Base-by-base conservation (phyloP, 768 basidiomycete genomes). In the Amanita molliuscula region DNA sequence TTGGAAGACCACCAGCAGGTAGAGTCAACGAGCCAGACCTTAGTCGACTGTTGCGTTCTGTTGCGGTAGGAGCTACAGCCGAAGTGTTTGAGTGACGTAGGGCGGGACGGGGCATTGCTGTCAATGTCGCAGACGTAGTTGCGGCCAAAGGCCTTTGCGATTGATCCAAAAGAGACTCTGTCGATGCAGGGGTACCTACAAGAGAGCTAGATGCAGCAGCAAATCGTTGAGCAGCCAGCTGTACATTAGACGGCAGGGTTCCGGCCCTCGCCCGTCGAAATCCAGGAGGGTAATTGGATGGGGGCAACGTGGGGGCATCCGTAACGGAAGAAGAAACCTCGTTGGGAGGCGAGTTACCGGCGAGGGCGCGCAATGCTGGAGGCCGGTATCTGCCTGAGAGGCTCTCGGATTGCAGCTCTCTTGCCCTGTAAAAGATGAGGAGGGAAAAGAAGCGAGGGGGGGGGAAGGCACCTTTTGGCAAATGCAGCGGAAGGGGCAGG, bases 211-310 rank as follows among this genome's bases (percentile, higher is more conserved):
- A 76, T 51, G 82, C 74, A 28, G 83, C 81, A 25, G 82, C 83
- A 66, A 81, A 90, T 51, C 83, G 79, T 65, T 89, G 86, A 47
- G 89, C 83, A 52, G 85, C 87, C 58, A 91, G 82, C 61, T 87
- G 84, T 47, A 95, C 84, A 65, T 94, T 94, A 58, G 93, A 95
- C 69, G 94, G 94, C 61, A 97, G 79, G 74, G 94, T 97, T 51
- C 93, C 95, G 57, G 94, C 95, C 82, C 93, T 83, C 62, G 92
- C 90, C 74, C 93, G 82, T 71, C 90, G 81, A 65, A 92, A 95
- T 54, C 89, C 88, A 49, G 86, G 75, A 53, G 88, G 86, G 65
- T 80, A 88, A 69, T 81, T 86, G 64, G 82, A 81, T 55, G 83
- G 75, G 58, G 87, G 79, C 61, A 83, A 60, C 53, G 73, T 64